Percentiles rank a stretch among this genome's conserved stretches.
phyloP scores from a whole-genome alignment of 371 early-diverging fungal species.

The Capniomyces stellatus region DNA sequence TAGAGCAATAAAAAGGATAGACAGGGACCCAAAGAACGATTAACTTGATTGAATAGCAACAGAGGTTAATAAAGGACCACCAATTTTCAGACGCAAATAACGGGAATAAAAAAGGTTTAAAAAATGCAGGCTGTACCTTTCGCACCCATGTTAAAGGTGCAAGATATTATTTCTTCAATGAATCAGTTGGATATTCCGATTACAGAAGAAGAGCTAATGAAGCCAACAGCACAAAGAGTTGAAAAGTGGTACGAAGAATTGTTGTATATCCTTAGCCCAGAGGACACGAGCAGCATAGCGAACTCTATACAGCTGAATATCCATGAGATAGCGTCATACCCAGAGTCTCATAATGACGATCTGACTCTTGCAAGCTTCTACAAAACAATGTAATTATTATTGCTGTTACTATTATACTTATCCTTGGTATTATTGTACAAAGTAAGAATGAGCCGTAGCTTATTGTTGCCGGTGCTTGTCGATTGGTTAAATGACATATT shows the following conservation, averaged over 20 bases:
- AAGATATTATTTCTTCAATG: slow-evolving; percentile 41
- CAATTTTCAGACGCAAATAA: too few species aligned
- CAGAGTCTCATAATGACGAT: slow-evolving; percentile 27
- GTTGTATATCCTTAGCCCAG: slow-evolving; percentile 34
- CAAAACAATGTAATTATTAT: slow-evolving; percentile 20
- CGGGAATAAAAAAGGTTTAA: too few species aligned
- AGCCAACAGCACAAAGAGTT: slow-evolving; percentile 34
- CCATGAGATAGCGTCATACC: slow-evolving; percentile 32
- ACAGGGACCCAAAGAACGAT: too few species aligned
- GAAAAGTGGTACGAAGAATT: slow-evolving; percentile 37
- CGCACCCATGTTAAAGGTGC: slow-evolving; percentile 22
- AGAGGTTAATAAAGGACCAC: too few species aligned
- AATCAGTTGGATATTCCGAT: slow-evolving; percentile 38
- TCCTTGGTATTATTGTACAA: background rate
- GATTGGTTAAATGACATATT: too few species aligned
- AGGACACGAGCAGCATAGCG: slow-evolving; percentile 26
- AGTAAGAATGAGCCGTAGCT: too few species aligned
- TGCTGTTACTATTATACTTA: too few species aligned
- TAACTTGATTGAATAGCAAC: too few species aligned
- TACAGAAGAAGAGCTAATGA: slow-evolving; percentile 37
- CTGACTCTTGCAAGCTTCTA: slow-evolving; percentile 24
- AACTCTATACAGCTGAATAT: slow-evolving; percentile 22
- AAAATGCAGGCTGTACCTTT: too few species aligned
- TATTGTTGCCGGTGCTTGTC: too few species aligned
- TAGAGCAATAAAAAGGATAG: too few species aligned